A percentile compares a stretch with the other conserved stretches of the same genome.
Evolutionary conservation across 129 eudicot species (phyloP).

Genomic region (Flaveria trinervia): DNA sequence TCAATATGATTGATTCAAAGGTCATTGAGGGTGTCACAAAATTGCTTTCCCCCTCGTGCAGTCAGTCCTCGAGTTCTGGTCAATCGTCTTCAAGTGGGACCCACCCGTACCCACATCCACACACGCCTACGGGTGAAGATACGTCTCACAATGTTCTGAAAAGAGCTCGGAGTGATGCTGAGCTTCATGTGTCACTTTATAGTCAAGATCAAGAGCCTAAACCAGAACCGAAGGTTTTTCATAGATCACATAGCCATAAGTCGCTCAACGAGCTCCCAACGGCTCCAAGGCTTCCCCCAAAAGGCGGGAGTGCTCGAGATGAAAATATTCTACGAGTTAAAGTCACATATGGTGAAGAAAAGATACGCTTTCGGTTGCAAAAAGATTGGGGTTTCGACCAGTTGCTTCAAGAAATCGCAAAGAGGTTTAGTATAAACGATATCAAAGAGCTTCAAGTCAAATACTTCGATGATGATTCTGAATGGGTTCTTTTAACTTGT

Average conservation of each 20-base stretch:
- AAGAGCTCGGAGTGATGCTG: conserved; percentile 59
- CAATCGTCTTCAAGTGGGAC: conserved; percentile 63
- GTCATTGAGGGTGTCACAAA: conserved; percentile 39
- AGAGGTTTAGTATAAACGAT: conserved; percentile 57
- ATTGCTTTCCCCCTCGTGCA: conserved; percentile 68
- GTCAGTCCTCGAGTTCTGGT: conserved; percentile 70
- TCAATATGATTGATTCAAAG: conserved; percentile 29
- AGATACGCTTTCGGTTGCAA: conserved; percentile 68
- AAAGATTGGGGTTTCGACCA: conserved; percentile 57
- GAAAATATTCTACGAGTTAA: conserved; percentile 52
- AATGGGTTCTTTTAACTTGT: conserved; percentile 89
- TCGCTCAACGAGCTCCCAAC: conserved; percentile 37
- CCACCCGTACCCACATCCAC: conserved; percentile 43
- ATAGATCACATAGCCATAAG: conserved; percentile 67
- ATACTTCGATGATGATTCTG: conserved; percentile 91
- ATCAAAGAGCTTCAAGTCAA: conserved; percentile 58
- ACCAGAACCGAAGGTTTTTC: conserved; percentile 41
- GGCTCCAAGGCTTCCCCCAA: conserved; percentile 32
- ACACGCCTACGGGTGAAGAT: conserved; percentile 35
- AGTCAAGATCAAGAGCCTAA: conserved; percentile 30
- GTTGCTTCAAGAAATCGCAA: conserved; percentile 55
- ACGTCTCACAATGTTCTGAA: conserved; percentile 38
- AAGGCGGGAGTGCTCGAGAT: conserved; percentile 31
- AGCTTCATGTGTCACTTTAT: conserved; percentile 45
- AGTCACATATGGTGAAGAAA: conserved; percentile 77